These are phyloP conservation scores for Nannizziopsis arthrosporioides DNA, from an alignment of 2,329 filamentous ascomycete genomes.

Conservation along the genomic window DNA sequence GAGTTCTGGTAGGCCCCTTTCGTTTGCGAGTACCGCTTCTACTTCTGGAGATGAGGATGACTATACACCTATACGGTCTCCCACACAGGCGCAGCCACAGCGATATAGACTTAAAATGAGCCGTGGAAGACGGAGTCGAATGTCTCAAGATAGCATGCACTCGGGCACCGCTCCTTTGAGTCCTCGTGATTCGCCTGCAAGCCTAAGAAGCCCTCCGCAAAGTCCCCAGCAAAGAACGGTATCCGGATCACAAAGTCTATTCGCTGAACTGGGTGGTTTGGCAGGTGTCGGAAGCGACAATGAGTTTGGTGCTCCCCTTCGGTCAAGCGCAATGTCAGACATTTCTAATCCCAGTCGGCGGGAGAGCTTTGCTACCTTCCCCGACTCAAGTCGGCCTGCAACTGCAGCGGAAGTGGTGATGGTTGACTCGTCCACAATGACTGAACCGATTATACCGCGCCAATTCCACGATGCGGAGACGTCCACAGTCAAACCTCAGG, in stretches of 20 bases:
- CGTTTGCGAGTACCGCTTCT: constrained; percentile 78
- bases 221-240: constrained; percentile 28
- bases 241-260: constrained; percentile 64
- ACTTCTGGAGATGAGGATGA: constrained; percentile 68
- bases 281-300: constrained; percentile 58
- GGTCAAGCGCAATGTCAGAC: constrained; percentile 25
- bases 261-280: constrained; percentile 77
- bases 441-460: constrained; percentile 35
- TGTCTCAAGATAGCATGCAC: constrained; percentile 36
- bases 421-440: constrained; percentile 53
- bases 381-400: constrained; percentile 19
- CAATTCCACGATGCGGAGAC: constrained; percentile 4
- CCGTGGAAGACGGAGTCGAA: constrained; percentile 50
- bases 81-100: constrained; percentile 49
- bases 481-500: not conserved
- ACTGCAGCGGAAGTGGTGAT: constrained; percentile 32
- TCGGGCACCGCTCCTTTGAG: constrained; percentile 30
- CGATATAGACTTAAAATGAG: constrained; percentile 62
- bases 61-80: constrained; percentile 55
- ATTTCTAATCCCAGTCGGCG: constrained; percentile 29
- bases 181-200: constrained; percentile 42
- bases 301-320: constrained; percentile 39
- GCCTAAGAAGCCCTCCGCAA: constrained; percentile 35
- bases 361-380: constrained; percentile 24
- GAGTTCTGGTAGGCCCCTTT: constrained; percentile 25